These are phyloP conservation scores for Leishmania gerbilli DNA, from an alignment of 208 protist species.

Conservation along the genomic window DNA sequence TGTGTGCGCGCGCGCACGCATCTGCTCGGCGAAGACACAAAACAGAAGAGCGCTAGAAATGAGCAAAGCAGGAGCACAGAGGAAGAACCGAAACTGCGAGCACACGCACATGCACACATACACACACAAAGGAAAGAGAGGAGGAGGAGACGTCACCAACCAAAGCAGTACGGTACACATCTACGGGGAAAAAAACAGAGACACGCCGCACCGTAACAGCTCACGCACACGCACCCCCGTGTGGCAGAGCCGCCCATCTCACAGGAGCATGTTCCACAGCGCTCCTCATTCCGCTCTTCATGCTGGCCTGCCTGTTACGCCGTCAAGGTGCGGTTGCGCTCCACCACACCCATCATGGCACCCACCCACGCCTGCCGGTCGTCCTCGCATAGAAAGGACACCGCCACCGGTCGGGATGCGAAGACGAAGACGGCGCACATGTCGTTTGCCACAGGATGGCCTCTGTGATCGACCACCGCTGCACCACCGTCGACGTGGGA, in stretches of 20 bases:
- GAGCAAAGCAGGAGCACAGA: neutral
- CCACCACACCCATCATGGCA: slow-evolving; percentile 72
- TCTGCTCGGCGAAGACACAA: neutral
- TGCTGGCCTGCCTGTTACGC: neutral
- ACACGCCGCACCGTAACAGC: neutral
- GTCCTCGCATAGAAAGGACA: slow-evolving; percentile 65
- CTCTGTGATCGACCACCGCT: slow-evolving; percentile 42
- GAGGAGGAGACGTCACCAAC: neutral
- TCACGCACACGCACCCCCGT: neutral
- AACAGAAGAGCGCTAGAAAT: neutral
- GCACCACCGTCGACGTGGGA: neutral
- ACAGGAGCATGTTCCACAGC: neutral
- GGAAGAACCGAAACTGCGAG: neutral
- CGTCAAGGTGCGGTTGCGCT: slow-evolving; percentile 50
- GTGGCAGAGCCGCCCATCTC: neutral
- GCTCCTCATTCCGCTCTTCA: neutral
- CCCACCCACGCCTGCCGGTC: slow-evolving; percentile 69
- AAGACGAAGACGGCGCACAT: slow-evolving; percentile 73
- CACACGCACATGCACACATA: neutral
- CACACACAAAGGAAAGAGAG: neutral
- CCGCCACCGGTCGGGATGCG: slow-evolving; percentile 40
- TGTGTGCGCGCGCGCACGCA: neutral
- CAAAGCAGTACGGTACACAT: neutral
- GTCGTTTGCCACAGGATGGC: slow-evolving; percentile 30
- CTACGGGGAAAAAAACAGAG: neutral